phyloP scores from a whole-genome alignment of 345 rosid species.

The Camelina neglecta region DNA sequence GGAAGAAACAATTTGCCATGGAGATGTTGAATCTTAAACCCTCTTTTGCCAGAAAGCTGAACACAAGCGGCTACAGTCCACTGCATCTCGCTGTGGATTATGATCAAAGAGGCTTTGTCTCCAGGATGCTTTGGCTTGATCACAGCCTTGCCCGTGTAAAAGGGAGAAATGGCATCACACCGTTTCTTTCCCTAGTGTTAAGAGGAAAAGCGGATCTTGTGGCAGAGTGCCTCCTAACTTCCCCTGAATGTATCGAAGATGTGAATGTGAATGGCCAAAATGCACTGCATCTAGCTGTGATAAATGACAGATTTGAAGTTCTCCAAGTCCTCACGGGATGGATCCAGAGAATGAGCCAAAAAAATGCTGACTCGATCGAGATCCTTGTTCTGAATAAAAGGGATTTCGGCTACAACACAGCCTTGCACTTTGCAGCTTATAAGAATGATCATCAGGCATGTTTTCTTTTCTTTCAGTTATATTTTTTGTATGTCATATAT shows the following conservation, averaged over 20 bases:
- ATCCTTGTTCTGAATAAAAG: background rate
- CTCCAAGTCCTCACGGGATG: slow-evolving; percentile 37
- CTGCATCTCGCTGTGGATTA: slow-evolving; percentile 45
- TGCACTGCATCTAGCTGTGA: slow-evolving; percentile 41
- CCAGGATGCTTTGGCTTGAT: slow-evolving; percentile 12
- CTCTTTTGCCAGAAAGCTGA: slow-evolving; percentile 45
- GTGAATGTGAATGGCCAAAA: slow-evolving; percentile 7
- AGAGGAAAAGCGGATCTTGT: slow-evolving; percentile 27
- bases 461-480: background rate
- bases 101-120: background rate
- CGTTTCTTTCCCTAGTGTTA: slow-evolving; percentile 24
- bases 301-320: slow-evolving; percentile 33
- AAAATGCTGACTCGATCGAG: background rate
- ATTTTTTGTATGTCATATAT: no score
- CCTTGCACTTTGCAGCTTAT: slow-evolving; percentile 43
- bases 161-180: slow-evolving; percentile 40
- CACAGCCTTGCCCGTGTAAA: background rate
- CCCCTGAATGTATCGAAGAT: slow-evolving; percentile 32
- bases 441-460: slow-evolving; percentile 36
- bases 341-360: slow-evolving; percentile 18
- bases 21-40: slow-evolving; percentile 48
- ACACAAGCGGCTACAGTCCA: slow-evolving; percentile 44
- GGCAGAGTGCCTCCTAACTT: slow-evolving; percentile 5
- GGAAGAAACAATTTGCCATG: slow-evolving; percentile 29
- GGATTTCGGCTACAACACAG: slow-evolving; percentile 13